Conservation (phyloP, 768 basidiomycete genomes). For the Trametes villosa region DNA sequence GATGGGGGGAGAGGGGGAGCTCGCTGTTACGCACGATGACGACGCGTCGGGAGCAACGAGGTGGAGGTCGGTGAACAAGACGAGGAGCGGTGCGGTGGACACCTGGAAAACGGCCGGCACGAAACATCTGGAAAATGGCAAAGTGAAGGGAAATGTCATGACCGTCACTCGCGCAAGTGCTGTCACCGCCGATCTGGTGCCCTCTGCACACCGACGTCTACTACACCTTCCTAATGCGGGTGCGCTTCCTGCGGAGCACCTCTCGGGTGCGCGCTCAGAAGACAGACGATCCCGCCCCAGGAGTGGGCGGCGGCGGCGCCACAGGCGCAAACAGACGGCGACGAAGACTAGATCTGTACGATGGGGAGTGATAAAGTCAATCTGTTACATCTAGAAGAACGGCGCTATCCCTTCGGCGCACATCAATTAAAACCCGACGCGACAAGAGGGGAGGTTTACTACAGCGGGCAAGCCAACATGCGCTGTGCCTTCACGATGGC, state of each 20-base stretch:
- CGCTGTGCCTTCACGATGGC: conserved; percentile 3
- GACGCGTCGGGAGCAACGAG: background rate
- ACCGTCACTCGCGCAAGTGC: conserved; percentile 15
- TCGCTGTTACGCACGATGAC: background rate
- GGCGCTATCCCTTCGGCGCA: background rate
- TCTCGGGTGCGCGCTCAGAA: background rate
- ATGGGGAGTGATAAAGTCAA: no score
- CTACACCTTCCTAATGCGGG: conserved; percentile 14
- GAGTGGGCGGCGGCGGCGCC: no score
- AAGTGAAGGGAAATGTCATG: conserved; percentile 12
- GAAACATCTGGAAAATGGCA: background rate
- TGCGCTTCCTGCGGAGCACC: conserved; percentile 1
- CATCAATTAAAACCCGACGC: background rate
- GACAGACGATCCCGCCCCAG: background rate
- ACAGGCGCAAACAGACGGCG: background rate
- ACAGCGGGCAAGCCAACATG: background rate
- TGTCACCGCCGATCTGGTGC: conserved; percentile 12
- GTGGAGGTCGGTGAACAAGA: conserved; percentile 5
- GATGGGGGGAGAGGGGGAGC: background rate
- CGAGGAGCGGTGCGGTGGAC: background rate
- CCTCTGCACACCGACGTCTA: background rate
- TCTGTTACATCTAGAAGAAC: no score
- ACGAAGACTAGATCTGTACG: no score
- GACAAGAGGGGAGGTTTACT: background rate
- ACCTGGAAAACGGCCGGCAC: background rate